Percentiles rank a stretch among this genome's conserved stretches.
Evolutionary conservation across 345 rosid species (phyloP).

Genomic region (Arabidopsis suecica): DNA sequence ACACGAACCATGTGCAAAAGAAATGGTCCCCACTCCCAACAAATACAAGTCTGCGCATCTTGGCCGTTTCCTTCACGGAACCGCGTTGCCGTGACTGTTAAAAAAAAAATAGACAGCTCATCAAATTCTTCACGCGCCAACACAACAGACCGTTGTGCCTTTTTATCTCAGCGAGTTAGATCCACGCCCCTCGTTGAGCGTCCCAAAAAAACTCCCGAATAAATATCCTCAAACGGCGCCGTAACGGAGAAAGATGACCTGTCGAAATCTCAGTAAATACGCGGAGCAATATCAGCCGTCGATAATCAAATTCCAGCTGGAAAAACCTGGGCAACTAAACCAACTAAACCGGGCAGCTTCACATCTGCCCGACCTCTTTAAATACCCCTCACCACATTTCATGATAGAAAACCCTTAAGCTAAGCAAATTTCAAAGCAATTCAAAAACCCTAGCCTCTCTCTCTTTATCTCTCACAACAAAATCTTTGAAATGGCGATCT

Average conservation of each 20-base stretch:
- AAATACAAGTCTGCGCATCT: slow-evolving; percentile 31
- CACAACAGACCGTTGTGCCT: slow-evolving; percentile 29
- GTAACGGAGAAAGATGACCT: slow-evolving; percentile 40
- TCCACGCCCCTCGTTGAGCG: slow-evolving; percentile 32
- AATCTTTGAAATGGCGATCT: slow-evolving; percentile 50
- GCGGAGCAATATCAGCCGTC: slow-evolving; percentile 25
- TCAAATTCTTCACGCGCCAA: slow-evolving; percentile 37
- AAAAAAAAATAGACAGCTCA: slow-evolving; percentile 32
- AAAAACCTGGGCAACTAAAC: slow-evolving; percentile 45
- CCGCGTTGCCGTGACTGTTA: slow-evolving; percentile 35
- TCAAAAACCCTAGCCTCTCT: neutral
- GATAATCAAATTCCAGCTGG: slow-evolving; percentile 35
- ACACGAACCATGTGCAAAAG: slow-evolving; percentile 34
- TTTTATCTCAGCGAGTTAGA: neutral
- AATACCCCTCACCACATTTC: slow-evolving; percentile 11
- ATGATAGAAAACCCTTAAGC: neutral
- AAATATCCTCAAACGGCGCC: slow-evolving; percentile 41
- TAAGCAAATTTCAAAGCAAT: neutral
- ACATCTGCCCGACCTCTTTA: slow-evolving; percentile 43
- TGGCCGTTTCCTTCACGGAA: slow-evolving; percentile 40
- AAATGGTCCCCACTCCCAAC: slow-evolving; percentile 20
- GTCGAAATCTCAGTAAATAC: slow-evolving; percentile 29
- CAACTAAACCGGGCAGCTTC: slow-evolving; percentile 27
- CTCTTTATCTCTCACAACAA: neutral
- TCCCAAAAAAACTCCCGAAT: neutral